Evolutionary conservation across 805 yeast species (phyloP).

Genomic region (Candida awuae): DNA sequence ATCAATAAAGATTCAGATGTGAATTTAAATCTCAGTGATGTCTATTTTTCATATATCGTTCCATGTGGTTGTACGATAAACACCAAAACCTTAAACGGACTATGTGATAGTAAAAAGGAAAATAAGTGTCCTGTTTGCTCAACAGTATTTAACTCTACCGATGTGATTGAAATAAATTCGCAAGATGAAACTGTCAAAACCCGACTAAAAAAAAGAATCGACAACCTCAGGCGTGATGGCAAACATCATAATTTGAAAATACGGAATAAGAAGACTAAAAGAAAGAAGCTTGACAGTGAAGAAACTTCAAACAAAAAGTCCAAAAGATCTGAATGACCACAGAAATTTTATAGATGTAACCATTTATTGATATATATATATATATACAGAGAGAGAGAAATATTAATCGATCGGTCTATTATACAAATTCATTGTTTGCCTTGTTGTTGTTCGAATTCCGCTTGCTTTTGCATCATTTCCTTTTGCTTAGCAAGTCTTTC

Average conservation of each 20-base stretch:
- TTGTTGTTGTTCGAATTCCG: slow-evolving; percentile 18
- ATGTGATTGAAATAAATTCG: slow-evolving; percentile 30
- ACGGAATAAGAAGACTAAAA: slow-evolving; percentile 17
- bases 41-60: slow-evolving; percentile 37
- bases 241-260: slow-evolving; percentile 32
- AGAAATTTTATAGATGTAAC: too few species aligned
- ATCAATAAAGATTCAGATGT: slow-evolving; percentile 19
- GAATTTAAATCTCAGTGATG: slow-evolving; percentile 1
- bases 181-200: slow-evolving; percentile 5
- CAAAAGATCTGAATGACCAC: background rate
- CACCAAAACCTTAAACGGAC: slow-evolving; percentile 21
- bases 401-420: too few species aligned
- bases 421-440: too few species aligned
- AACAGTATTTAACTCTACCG: slow-evolving; percentile 10
- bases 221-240: slow-evolving; percentile 17
- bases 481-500: slow-evolving; percentile 31
- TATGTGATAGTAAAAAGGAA: slow-evolving; percentile 5
- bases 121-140: slow-evolving; percentile 37
- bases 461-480: slow-evolving; percentile 21
- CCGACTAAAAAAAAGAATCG: slow-evolving; percentile 13
- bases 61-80: slow-evolving; percentile 39
- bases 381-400: too few species aligned
- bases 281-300: slow-evolving; percentile 7
- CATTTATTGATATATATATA: too few species aligned
- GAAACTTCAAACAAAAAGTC: background rate